Evolutionary conservation across 257 asterid genomes (phyloP), one percentile per base, ranked within the genome.

Genomic region (Henckelia pumila): DNA sequence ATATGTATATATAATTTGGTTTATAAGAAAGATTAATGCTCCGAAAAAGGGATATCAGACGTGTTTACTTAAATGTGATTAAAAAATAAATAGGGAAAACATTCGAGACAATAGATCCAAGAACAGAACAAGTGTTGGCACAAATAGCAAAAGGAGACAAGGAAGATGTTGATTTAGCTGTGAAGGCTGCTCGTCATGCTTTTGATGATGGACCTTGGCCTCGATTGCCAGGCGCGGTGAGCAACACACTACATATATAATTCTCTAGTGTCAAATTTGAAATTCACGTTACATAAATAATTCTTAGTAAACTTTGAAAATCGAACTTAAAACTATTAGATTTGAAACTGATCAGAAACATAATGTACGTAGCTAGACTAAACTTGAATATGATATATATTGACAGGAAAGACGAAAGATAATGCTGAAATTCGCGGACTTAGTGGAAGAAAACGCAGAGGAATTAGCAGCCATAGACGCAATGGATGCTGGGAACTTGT

Each of bases 201-300:
- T 85, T 85, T 25, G 91, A 85, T 59, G 63, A 78, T 10, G 88
- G 91, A 21, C 85, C 84, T 0, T 85, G 91, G 91, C 86, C 91
- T 33, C 82, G 91, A 6, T 17, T 85, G 59, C 83, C 91, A 1
- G 88, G 91, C 59, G 20, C 57, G 2, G 89, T 84, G 75, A 81
- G 84, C 50, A 10, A 0, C 23, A 8, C 58, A 24, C n/a, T 26
- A n/a, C n/a, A n/a, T n/a, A n/a, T n/a, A n/a, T n/a, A n/a, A n/a
- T n/a, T n/a, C n/a, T n/a, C n/a, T n/a, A n/a, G n/a, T n/a, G n/a
- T n/a, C n/a, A n/a, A n/a, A n/a, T n/a, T n/a, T n/a, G n/a, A n/a
- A n/a, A n/a, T n/a, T n/a, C n/a, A n/a, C n/a, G n/a, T n/a, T n/a
- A n/a, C n/a, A n/a, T n/a, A n/a, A n/a, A n/a, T n/a, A n/a, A n/a